Percentiles rank a stretch among this genome's conserved stretches.
Conservation (phyloP, 805 yeast genomes). For the Saturnispora besseyi region DNA sequence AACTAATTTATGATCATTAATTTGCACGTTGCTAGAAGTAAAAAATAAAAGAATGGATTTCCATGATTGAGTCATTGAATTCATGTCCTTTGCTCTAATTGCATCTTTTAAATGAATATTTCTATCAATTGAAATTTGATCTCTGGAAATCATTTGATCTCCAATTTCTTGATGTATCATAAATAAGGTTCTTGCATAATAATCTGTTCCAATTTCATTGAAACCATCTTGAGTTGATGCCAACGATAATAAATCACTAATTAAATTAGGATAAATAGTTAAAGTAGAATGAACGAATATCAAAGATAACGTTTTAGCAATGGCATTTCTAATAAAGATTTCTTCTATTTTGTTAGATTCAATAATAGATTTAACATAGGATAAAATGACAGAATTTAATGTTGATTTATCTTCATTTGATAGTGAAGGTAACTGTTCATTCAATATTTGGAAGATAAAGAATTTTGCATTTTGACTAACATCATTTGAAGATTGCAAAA, state of each 20-base stretch:
- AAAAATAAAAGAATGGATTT: conserved; percentile 40
- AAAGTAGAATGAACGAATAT: conserved; percentile 43
- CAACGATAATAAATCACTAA: conserved; percentile 39
- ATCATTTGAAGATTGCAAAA: conserved; percentile 24
- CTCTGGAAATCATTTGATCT: conserved; percentile 74
- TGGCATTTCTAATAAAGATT: conserved; percentile 42
- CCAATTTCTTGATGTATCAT: conserved; percentile 88
- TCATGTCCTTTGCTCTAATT: conserved; percentile 71
- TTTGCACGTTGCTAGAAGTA: conserved; percentile 19
- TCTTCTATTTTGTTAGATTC: conserved; percentile 28
- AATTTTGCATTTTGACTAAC: conserved; percentile 48
- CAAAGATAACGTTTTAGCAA: conserved; percentile 46
- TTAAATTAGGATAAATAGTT: conserved; percentile 40
- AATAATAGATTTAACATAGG: conserved; percentile 30
- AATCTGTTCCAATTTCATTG: conserved; percentile 46
- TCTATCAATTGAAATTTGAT: conserved; percentile 51
- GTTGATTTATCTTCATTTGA: conserved; percentile 35
- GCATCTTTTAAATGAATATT: conserved; percentile 72
- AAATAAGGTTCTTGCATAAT: conserved; percentile 62
- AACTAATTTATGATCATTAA: conserved; percentile 16
- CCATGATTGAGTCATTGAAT: conserved; percentile 58
- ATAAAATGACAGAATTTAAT: conserved; percentile 41
- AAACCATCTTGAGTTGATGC: conserved; percentile 24
- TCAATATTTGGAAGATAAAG: conserved; percentile 63
- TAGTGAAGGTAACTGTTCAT: conserved; percentile 41